These are phyloP conservation scores for Wickerhamiella cacticola DNA, from an alignment of 805 yeast species.

Conservation along the genomic window DNA sequence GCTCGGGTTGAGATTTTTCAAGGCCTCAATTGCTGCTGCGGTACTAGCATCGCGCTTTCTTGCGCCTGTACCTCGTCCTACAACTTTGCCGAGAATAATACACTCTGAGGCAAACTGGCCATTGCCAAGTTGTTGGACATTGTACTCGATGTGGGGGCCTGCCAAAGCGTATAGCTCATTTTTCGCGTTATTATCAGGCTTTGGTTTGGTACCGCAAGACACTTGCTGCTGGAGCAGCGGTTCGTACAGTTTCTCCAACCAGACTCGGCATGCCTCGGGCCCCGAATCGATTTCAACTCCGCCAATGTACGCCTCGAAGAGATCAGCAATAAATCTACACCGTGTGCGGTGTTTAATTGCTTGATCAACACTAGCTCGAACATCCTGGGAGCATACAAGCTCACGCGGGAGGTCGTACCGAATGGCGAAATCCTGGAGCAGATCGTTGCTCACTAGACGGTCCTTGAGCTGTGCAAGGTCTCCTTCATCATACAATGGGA, in stretches of 20 bases:
- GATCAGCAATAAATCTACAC: slow-evolving; percentile 79
- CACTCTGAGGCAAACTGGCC: slow-evolving; percentile 62
- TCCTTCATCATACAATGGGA: slow-evolving; percentile 71
- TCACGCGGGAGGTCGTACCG: slow-evolving; percentile 34
- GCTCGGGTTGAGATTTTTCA: too few species aligned
- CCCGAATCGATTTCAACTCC: too few species aligned
- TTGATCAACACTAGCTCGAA: slow-evolving; percentile 31
- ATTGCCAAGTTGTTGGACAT: slow-evolving; percentile 34
- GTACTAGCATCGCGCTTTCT: slow-evolving; percentile 66
- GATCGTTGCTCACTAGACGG: slow-evolving; percentile 57
- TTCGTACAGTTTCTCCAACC: slow-evolving; percentile 24
- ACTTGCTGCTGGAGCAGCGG: slow-evolving; percentile 19
- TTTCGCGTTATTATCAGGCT: slow-evolving; percentile 55
- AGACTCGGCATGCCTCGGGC: too few species aligned
- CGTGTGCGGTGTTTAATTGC: slow-evolving; percentile 35
- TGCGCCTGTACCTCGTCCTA: slow-evolving; percentile 64
- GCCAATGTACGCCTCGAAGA: slow-evolving; percentile 90
- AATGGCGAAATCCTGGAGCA: slow-evolving; percentile 58
- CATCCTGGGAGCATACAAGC: background rate
- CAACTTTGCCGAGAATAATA: slow-evolving; percentile 44
- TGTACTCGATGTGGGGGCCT: slow-evolving; percentile 60
- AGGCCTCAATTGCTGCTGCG: slow-evolving; percentile 74
- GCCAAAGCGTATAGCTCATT: slow-evolving; percentile 55
- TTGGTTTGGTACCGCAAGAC: slow-evolving; percentile 21
- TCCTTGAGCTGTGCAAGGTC: slow-evolving; percentile 60